Evolutionary conservation across 179 eudicot species (phyloP), one percentile per base, ranked within the genome.

Genomic region (Silene noctiflora): DNA sequence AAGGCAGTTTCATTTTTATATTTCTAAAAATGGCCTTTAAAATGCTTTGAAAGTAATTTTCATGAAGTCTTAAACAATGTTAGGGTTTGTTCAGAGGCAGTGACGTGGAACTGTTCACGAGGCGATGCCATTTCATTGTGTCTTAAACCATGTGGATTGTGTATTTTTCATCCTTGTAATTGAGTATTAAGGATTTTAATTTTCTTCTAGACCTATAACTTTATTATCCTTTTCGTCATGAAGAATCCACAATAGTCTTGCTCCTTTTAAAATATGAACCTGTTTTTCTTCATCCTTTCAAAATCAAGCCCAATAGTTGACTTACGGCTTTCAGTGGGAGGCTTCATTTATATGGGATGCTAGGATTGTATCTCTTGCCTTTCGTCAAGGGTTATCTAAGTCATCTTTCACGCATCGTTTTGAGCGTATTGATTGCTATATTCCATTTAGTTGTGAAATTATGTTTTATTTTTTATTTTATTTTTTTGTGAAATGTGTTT

Each of bases 401-500:
- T 35, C 24, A 21, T 35, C 14, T 33, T 44, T 2, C 1, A 53
- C 12, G 58, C 58, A 53, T 10, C 24, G 17, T 53, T 11, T 16
- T 62, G 59, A 48, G 33, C 61, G 17, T 1, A 8, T 78, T 16
- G 64, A 44, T 17, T 55, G 20, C 20, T 55, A 55, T 55, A 55
- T 55, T 55, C 22, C 71, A 17, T 55, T 71, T 46, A 51, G 12
- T 68, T 68, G 29, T 33, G 55, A 71, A 22, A 51, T 51, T 0
- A 55, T 24, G 22, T 11, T 51, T 3, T 39, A 12, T 19, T 24
- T 51, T 24, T 75, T 70, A 74, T 22, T 19, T 19, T 69, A 42
- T 75, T 70, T 77, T 22, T 19, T 19, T 69, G 53, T 75, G 67
- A 72, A 51, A 72, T 81, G 48, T 48, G 71, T 68, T 69, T 77